Evolutionary conservation across 331 rosid species (phyloP).

Genomic region (Dryas integrifolia): DNA sequence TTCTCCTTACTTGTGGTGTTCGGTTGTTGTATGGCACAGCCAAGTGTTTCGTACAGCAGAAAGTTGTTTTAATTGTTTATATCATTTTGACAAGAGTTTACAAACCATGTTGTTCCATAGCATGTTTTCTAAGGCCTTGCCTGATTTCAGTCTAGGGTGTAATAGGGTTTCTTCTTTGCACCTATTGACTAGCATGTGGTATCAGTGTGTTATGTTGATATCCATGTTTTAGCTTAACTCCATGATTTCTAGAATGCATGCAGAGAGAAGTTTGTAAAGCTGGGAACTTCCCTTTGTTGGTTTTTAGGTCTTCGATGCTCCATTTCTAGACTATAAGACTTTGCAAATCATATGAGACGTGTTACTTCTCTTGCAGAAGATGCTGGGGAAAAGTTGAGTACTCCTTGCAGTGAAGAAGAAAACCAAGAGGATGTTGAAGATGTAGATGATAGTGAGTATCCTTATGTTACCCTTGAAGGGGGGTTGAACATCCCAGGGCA

Average conservation of each 20-base stretch:
- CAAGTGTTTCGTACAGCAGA: neutral
- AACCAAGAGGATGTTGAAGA: constrained; percentile 46
- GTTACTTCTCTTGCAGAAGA: constrained; percentile 50
- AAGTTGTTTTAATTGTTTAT: neutral
- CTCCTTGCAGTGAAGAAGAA: constrained; percentile 56
- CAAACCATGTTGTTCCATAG: neutral
- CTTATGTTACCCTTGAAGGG: constrained; percentile 76
- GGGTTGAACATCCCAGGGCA: constrained; percentile 73
- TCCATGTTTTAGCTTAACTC: neutral
- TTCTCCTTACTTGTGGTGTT: constrained; percentile 24
- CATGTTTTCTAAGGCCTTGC: neutral
- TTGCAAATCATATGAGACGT: constrained; percentile 16
- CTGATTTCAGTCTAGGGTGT: neutral
- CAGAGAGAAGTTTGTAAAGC: neutral
- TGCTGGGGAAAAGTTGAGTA: neutral
- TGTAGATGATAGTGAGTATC: constrained; percentile 47
- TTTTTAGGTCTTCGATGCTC: neutral
- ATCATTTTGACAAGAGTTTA: neutral
- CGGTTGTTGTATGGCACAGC: neutral
- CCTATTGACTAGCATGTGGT: neutral
- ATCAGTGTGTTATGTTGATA: neutral
- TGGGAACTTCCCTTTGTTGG: neutral
- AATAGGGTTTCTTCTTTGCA: neutral
- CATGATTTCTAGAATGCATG: neutral
- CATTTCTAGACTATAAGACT: neutral